These are phyloP conservation scores for Phyllachora maydis DNA, from an alignment of 2,329 filamentous ascomycete genomes.

Conservation along the genomic window DNA sequence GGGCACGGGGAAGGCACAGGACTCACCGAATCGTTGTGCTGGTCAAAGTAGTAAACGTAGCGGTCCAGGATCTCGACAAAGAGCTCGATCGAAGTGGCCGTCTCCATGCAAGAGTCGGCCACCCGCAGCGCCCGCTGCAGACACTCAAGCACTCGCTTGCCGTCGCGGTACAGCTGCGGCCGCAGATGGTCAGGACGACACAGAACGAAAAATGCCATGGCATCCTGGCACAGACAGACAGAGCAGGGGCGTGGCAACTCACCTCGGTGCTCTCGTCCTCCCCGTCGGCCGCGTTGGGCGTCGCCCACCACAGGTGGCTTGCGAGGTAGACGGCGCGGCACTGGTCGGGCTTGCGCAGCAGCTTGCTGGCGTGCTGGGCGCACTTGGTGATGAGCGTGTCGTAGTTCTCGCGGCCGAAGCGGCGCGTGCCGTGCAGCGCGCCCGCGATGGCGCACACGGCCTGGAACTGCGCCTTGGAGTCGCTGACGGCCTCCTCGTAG, in stretches of 20 bases:
- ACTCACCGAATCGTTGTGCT: conserved; percentile 81
- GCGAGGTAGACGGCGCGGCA: conserved; percentile 92
- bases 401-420: conserved; percentile 94
- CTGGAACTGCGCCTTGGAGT: conserved; percentile 93
- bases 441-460: conserved; percentile 88
- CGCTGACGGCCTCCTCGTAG: conserved; percentile 89
- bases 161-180: conserved; percentile 78
- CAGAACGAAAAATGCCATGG: no score
- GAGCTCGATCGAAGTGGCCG: conserved; percentile 85
- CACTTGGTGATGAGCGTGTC: conserved; percentile 97
- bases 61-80: conserved; percentile 97
- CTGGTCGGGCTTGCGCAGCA: conserved; percentile 94
- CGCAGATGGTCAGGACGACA: conserved; percentile 4
- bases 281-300: conserved; percentile 53
- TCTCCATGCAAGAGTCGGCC: conserved; percentile 98
- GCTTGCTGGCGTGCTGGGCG: conserved; percentile 86
- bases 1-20: background rate
- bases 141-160: conserved; percentile 91
- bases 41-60: conserved; percentile 98
- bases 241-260: conserved; percentile 16
- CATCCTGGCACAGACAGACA: no score
- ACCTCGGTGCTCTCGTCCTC: conserved; percentile 70
- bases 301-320: conserved; percentile 95
- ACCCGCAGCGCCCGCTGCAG: conserved; percentile 87
- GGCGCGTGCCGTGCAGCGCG: conserved; percentile 68